phyloP scores from a whole-genome alignment of 139 green algal genomes.

The Desmodesmus armatus region DNA sequence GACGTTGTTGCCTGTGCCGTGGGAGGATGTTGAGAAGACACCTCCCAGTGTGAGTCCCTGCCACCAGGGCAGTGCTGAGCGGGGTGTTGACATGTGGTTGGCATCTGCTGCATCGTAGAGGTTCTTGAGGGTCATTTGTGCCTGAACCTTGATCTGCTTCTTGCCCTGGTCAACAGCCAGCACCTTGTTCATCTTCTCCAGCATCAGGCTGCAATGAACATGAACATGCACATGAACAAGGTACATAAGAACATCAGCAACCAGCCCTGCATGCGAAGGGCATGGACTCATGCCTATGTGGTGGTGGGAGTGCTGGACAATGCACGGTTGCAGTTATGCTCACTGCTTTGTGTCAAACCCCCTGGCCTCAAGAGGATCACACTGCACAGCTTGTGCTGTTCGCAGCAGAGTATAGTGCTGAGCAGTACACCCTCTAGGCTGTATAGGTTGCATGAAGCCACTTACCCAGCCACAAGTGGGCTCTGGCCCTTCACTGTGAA shows the following conservation, averaged over 20 bases:
- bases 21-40: neutral
- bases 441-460: too few relatives aligned
- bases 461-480: neutral
- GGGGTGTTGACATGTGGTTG: neutral
- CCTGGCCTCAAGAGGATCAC: too few relatives aligned
- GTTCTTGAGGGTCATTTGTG: constrained; percentile 1
- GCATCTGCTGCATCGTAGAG: neutral
- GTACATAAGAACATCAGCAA: too few relatives aligned
- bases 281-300: too few relatives aligned
- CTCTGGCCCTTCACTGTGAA: neutral
- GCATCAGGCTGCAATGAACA: constrained; percentile 14
- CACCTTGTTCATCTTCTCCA: constrained; percentile 21
- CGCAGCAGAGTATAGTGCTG: too few relatives aligned
- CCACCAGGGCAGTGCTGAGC: neutral
- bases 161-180: neutral
- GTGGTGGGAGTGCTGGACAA: too few relatives aligned
- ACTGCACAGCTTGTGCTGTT: too few relatives aligned
- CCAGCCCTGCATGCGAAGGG: too few relatives aligned
- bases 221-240: too few relatives aligned
- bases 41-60: constrained; percentile 11
- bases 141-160: constrained; percentile 1
- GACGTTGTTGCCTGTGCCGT: constrained; percentile 22
- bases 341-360: too few relatives aligned
- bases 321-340: too few relatives aligned
- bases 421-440: too few relatives aligned